A percentile compares a stretch with the other conserved stretches of the same genome.
Evolutionary conservation across 805 yeast species (phyloP).

Genomic region (Candida koratica): DNA sequence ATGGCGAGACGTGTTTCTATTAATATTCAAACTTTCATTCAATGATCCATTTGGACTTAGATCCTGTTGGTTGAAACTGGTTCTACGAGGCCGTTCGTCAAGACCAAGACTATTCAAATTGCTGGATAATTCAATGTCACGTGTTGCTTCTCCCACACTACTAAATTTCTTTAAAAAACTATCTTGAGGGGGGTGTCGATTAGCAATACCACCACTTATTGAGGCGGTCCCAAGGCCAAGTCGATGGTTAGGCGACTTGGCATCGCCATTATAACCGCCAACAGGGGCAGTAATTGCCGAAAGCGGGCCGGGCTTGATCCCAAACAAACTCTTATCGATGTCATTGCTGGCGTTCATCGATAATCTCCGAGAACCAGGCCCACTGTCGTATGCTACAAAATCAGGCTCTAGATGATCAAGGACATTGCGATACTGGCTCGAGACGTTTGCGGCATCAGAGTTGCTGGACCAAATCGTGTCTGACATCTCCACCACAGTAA

Average conservation of each 20-base stretch:
- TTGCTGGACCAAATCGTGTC: constrained; percentile 44
- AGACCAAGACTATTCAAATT: constrained; percentile 39
- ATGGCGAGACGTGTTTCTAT: constrained; percentile 37
- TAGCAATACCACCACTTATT: constrained; percentile 52
- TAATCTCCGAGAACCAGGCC: constrained; percentile 28
- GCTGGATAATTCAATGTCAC: constrained; percentile 54
- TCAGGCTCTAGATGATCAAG: constrained; percentile 41
- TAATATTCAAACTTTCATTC: constrained; percentile 42
- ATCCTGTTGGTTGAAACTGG: constrained; percentile 39
- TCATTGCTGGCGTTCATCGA: constrained; percentile 44
- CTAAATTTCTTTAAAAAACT: constrained; percentile 61
- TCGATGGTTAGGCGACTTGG: constrained; percentile 18
- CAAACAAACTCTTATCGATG: constrained; percentile 38
- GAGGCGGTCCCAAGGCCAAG: constrained; percentile 54
- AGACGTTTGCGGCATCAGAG: constrained; percentile 8
- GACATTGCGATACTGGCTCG: constrained; percentile 23
- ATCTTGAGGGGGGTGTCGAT: constrained; percentile 43
- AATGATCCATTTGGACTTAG: constrained; percentile 37
- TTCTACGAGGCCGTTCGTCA: constrained; percentile 31
- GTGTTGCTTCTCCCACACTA: constrained; percentile 63
- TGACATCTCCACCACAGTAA: constrained; percentile 3
- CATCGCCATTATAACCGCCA: constrained; percentile 24
- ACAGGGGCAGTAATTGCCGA: constrained; percentile 47
- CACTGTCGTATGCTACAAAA: constrained; percentile 23
- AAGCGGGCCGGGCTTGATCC: constrained; percentile 45